phyloP scores from a whole-genome alignment of 345 rosid genomes.

The Aegle marmelos region DNA sequence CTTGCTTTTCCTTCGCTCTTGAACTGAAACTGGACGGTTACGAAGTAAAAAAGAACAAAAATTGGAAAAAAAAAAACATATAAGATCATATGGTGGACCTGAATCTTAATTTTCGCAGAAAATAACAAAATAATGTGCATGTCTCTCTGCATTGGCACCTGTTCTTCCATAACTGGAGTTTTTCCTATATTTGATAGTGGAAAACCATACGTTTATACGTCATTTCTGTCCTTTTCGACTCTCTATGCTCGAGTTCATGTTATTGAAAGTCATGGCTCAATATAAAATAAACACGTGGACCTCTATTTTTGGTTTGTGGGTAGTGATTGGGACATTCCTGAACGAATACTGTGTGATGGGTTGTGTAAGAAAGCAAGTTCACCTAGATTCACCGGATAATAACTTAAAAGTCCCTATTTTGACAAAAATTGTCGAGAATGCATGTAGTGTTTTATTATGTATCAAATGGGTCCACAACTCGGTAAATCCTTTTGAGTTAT shows the following conservation, averaged over 20 bases:
- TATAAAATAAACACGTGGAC: background rate
- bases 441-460: no score
- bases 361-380: background rate
- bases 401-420: no score
- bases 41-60: background rate
- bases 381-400: background rate
- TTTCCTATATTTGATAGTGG: background rate
- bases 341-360: background rate
- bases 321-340: background rate
- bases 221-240: background rate
- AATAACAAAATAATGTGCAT: background rate
- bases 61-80: background rate
- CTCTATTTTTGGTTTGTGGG: background rate
- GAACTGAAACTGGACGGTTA: background rate
- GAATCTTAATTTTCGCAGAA: background rate
- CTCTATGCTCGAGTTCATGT: background rate
- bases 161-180: conserved; percentile 2
- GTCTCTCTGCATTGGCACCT: background rate
- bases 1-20: background rate
- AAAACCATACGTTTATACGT: background rate
- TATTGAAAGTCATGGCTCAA: background rate
- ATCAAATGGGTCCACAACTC: no score
- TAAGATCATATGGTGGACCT: background rate
- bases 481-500: no score
- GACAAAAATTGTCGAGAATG: no score